Conservation (phyloP, 805 yeast genomes). For the Crinitomyces ghanaensis region DNA sequence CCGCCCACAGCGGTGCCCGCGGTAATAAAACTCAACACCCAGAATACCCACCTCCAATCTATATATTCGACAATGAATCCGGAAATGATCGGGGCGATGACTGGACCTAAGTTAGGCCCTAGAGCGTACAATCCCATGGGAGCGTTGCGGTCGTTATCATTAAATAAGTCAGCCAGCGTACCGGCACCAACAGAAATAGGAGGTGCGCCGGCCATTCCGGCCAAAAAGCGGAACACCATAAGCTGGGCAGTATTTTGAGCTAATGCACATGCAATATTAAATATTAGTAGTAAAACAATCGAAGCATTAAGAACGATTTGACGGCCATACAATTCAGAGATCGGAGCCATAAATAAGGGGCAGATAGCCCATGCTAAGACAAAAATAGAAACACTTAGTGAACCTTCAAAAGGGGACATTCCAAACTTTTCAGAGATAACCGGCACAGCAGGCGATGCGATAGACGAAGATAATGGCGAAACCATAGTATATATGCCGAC, state of each 20-base stretch:
- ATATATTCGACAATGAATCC: conserved; percentile 43
- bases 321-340: conserved; percentile 58
- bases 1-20: conserved; percentile 37
- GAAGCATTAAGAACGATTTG: conserved; percentile 42
- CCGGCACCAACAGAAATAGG: conserved; percentile 65
- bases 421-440: conserved; percentile 36
- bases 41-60: conserved; percentile 56
- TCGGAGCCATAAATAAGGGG: conserved; percentile 54
- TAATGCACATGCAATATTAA: conserved; percentile 47
- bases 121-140: conserved; percentile 48
- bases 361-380: conserved; percentile 62
- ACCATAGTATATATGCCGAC: conserved; percentile 46
- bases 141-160: conserved; percentile 37
- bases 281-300: conserved; percentile 33
- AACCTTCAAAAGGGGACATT: conserved; percentile 33
- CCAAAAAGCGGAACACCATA: conserved; percentile 47
- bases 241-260: conserved; percentile 44
- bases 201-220: conserved; percentile 59
- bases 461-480: conserved; percentile 52
- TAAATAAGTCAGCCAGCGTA: conserved; percentile 49
- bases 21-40: conserved; percentile 44
- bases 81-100: conserved; percentile 35
- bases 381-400: conserved; percentile 51
- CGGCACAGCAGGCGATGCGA: conserved; percentile 48
- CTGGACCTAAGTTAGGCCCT: conserved; percentile 53